These are phyloP conservation scores for Blastocystis sp. DNA, from an alignment of 352 stramenopile genomes.

Conservation along the genomic window DNA sequence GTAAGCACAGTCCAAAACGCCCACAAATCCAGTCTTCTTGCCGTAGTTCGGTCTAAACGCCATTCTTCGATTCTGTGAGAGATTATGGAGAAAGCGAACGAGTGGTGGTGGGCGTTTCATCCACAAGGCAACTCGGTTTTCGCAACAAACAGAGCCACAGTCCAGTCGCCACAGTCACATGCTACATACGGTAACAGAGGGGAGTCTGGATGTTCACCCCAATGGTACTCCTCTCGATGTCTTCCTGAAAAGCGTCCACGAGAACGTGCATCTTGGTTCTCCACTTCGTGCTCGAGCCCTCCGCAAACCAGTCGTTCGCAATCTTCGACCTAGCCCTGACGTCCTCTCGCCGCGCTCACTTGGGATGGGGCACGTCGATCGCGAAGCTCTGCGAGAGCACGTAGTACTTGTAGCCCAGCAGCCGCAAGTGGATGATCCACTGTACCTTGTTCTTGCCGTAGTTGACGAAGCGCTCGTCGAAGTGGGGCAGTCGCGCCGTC, in stretches of 20 bases:
- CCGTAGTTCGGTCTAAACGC: slow-evolving; percentile 37
- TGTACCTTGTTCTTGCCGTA: slow-evolving; percentile 72
- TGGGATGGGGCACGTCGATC: slow-evolving; percentile 69
- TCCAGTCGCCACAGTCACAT: not conserved
- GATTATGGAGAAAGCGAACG: not conserved
- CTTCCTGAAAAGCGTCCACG: not conserved
- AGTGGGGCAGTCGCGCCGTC: slow-evolving; percentile 55
- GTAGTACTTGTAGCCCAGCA: slow-evolving; percentile 68
- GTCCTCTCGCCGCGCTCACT: not conserved
- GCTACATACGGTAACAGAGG: not conserved
- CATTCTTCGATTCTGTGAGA: not conserved
- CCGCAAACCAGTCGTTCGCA: slow-evolving; percentile 6
- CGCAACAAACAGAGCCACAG: not conserved
- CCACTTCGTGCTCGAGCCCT: not conserved
- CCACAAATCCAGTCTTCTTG: slow-evolving; percentile 15
- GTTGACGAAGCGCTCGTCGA: slow-evolving; percentile 70
- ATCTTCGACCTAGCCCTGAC: slow-evolving; percentile 8
- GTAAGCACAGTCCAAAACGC: not conserved
- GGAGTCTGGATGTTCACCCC: not conserved
- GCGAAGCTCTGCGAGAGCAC: slow-evolving; percentile 68
- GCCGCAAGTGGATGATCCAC: slow-evolving; percentile 65
- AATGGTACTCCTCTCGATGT: not conserved
- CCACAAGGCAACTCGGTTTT: not conserved
- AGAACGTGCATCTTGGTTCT: not conserved
- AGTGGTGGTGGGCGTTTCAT: not conserved